phyloP scores from a whole-genome alignment of 2,329 filamentous ascomycete genomes.

The Penicillium sp. region DNA sequence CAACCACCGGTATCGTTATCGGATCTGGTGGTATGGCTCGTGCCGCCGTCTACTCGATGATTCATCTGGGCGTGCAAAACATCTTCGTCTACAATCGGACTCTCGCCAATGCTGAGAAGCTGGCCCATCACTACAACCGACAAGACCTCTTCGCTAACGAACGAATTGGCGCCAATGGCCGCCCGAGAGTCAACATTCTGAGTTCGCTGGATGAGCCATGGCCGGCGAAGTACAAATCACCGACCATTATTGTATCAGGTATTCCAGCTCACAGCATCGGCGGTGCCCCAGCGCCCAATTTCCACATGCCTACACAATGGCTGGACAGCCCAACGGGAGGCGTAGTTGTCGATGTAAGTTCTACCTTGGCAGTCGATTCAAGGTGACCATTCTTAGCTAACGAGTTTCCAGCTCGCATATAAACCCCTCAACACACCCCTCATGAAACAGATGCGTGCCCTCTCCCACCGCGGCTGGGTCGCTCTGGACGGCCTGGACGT shows the following conservation, averaged over 20 bases:
- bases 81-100: constrained; percentile 40
- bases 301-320: constrained; percentile 36
- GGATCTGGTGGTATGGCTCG: constrained; percentile 54
- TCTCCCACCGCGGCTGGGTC: constrained; percentile 39
- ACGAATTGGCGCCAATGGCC: constrained; percentile 13
- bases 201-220: constrained; percentile 29
- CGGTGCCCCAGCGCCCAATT: constrained; percentile 34
- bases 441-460: constrained; percentile 35
- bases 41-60: constrained; percentile 40
- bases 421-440: constrained; percentile 39
- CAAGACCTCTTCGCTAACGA: constrained; percentile 25
- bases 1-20: constrained; percentile 56
- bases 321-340: constrained; percentile 39
- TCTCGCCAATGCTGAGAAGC: constrained; percentile 31
- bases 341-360: constrained; percentile 39
- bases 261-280: constrained; percentile 38
- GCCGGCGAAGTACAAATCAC: constrained; percentile 34
- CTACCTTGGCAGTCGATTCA: neutral
- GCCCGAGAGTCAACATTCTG: constrained; percentile 28
- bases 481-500: constrained; percentile 39
- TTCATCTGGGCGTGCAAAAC: constrained; percentile 37
- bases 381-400: neutral
- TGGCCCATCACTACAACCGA: constrained; percentile 37
- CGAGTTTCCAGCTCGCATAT: constrained; percentile 33
- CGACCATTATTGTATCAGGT: constrained; percentile 38